These are phyloP conservation scores for Picea abies DNA, from an alignment of 83 land plant genomes.

Conservation along the genomic window DNA sequence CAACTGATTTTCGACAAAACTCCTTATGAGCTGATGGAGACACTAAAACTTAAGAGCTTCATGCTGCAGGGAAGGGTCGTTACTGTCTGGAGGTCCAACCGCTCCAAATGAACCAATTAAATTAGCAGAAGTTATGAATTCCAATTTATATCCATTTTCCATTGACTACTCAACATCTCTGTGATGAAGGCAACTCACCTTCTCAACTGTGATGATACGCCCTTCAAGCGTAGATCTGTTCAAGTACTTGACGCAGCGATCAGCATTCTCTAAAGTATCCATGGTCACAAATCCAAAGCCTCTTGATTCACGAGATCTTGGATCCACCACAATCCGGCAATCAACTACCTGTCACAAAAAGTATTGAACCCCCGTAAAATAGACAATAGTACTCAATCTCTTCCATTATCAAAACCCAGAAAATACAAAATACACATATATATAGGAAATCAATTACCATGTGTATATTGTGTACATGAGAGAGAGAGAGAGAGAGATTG, in stretches of 20 bases:
- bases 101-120: slow-evolving; percentile 13
- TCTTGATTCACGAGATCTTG: slow-evolving; percentile 74
- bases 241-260: slow-evolving; percentile 74
- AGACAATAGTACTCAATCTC: no score
- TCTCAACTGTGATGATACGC: slow-evolving; percentile 77
- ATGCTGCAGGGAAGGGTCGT: slow-evolving; percentile 10
- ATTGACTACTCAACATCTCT: slow-evolving; percentile 13
- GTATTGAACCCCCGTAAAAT: no score
- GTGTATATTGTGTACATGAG: no score
- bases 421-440: no score
- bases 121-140: background rate
- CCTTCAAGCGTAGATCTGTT: slow-evolving; percentile 72
- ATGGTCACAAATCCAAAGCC: slow-evolving; percentile 88
- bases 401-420: no score
- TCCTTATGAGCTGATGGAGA: slow-evolving; percentile 10
- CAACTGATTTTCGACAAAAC: slow-evolving; percentile 17
- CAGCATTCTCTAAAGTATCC: slow-evolving; percentile 58
- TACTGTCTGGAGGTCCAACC: slow-evolving; percentile 15
- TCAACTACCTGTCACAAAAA: slow-evolving; percentile 53
- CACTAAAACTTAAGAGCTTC: slow-evolving; percentile 1
- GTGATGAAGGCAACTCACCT: slow-evolving; percentile 35
- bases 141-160: slow-evolving; percentile 13
- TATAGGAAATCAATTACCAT: no score
- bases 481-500: no score
- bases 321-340: slow-evolving; percentile 76